These are phyloP conservation scores for Deinandra increscens DNA, from an alignment of 129 eudicot genomes.

Conservation along the genomic window DNA sequence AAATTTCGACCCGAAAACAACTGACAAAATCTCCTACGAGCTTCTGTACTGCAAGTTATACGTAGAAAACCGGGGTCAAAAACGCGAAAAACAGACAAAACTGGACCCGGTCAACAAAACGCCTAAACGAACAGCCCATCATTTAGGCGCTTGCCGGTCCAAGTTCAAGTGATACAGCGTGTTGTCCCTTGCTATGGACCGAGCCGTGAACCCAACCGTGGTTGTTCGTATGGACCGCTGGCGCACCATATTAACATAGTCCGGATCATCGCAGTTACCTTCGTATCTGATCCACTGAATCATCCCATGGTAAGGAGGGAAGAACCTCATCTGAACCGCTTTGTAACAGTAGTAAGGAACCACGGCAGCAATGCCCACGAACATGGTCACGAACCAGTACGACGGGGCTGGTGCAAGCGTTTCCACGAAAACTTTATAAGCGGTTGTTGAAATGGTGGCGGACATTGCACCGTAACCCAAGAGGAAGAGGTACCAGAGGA, in stretches of 20 bases:
- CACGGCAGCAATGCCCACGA: conserved; percentile 52
- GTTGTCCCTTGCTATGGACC: conserved; percentile 45
- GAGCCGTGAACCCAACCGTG: conserved; percentile 76
- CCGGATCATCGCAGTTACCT: conserved; percentile 64
- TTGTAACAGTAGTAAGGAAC: conserved; percentile 61
- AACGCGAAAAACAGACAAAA: too few species aligned
- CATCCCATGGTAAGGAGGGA: conserved; percentile 87
- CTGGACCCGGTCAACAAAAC: too few species aligned
- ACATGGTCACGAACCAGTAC: conserved; percentile 64
- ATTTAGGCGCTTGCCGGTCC: conserved; percentile 32
- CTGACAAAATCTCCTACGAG: too few species aligned
- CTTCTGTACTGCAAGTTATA: conserved; percentile 24
- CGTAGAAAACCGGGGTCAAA: too few species aligned
- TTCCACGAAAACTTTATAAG: conserved; percentile 66
- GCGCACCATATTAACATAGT: conserved; percentile 55
- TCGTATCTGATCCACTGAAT: conserved; percentile 81
- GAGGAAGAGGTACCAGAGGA: conserved; percentile 72
- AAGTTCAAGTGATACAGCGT: conserved; percentile 38
- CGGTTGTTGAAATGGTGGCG: conserved; percentile 55
- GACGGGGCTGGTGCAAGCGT: conserved; percentile 64
- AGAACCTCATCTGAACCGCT: conserved; percentile 66
- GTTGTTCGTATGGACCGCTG: conserved; percentile 65
- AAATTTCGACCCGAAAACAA: neutral
- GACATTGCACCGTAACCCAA: conserved; percentile 74
- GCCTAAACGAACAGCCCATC: conserved; percentile 4